Conservation (phyloP, 495 filamentous ascomycete species). For the Aspergillus biplanus region DNA sequence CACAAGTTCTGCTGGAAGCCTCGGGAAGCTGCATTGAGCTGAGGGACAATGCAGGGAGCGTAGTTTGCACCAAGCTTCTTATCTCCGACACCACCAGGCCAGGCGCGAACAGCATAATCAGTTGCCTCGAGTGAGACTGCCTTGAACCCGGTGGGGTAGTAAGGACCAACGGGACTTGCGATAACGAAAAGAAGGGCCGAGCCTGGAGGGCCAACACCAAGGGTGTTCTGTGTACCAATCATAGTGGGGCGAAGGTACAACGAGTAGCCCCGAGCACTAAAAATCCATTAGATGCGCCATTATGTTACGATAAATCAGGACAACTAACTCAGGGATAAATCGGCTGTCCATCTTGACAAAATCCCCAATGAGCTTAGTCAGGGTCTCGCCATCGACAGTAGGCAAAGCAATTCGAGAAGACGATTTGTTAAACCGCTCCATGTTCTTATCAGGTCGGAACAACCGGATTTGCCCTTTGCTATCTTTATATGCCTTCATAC, state of each 20-base stretch:
- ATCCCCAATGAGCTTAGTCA: slow-evolving; percentile 79
- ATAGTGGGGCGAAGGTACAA: slow-evolving; percentile 94
- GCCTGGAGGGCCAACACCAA: slow-evolving; percentile 89
- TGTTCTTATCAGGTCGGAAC: slow-evolving; percentile 97
- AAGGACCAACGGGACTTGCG: slow-evolving; percentile 94
- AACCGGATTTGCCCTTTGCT: slow-evolving; percentile 71
- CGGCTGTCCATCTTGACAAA: slow-evolving; percentile 79
- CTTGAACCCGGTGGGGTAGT: slow-evolving; percentile 98
- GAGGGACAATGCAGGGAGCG: slow-evolving; percentile 92
- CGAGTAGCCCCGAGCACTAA: slow-evolving; percentile 75
- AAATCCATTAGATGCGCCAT: slow-evolving; percentile 18
- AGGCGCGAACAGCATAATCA: slow-evolving; percentile 91
- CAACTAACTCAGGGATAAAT: slow-evolving; percentile 76
- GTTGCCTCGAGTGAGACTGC: slow-evolving; percentile 92
- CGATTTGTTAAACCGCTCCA: slow-evolving; percentile 89
- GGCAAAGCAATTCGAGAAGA: slow-evolving; percentile 89
- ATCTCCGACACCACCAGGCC: slow-evolving; percentile 95
- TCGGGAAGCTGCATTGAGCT: slow-evolving; percentile 82
- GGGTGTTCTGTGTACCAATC: slow-evolving; percentile 93
- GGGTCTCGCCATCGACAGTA: slow-evolving; percentile 68
- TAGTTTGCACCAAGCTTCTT: slow-evolving; percentile 99
- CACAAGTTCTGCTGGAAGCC: slow-evolving; percentile 98
- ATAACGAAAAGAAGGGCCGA: slow-evolving; percentile 92
- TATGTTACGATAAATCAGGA: not conserved
- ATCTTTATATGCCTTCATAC: slow-evolving; percentile 98